Conservation (phyloP, 2,329 filamentous ascomycete genomes). For the Biscogniauxia marginata region DNA sequence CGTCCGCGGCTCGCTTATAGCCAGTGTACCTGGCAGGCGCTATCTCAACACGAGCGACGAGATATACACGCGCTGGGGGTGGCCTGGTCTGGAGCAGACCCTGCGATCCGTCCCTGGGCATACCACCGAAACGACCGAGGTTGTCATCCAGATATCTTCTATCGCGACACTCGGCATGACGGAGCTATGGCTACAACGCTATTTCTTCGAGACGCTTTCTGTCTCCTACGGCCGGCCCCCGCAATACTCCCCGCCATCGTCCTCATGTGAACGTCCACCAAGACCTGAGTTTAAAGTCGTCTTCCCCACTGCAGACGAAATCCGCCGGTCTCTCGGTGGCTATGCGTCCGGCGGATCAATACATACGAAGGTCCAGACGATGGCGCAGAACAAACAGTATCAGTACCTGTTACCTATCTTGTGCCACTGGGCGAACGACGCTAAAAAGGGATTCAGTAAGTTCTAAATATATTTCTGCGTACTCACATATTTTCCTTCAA, state of each 20-base stretch:
- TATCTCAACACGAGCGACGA: conserved; percentile 43
- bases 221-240: no score
- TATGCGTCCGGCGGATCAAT: conserved; percentile 78
- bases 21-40: conserved; percentile 72
- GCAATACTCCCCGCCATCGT: no score
- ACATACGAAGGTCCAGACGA: conserved; percentile 72
- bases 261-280: conserved; percentile 10
- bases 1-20: conserved; percentile 70
- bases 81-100: conserved; percentile 63
- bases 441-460: conserved; percentile 35
- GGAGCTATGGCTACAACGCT: conserved; percentile 69
- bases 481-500: background rate
- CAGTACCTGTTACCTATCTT: conserved; percentile 68
- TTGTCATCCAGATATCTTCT: conserved; percentile 72
- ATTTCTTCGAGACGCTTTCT: conserved; percentile 54
- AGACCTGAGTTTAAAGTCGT: conserved; percentile 65
- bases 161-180: conserved; percentile 74
- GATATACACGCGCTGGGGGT: conserved; percentile 68
- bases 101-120: conserved; percentile 54
- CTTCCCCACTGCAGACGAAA: conserved; percentile 78
- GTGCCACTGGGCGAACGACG: conserved; percentile 73
- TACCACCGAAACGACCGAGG: conserved; percentile 38
- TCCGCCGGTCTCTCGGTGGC: conserved; percentile 73
- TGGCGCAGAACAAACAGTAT: conserved; percentile 71
- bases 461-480: background rate